A percentile compares a stretch with the other conserved stretches of the same genome.
phyloP scores from a whole-genome alignment of 495 filamentous ascomycete species.

The Hypoxylon crocopeplum region DNA sequence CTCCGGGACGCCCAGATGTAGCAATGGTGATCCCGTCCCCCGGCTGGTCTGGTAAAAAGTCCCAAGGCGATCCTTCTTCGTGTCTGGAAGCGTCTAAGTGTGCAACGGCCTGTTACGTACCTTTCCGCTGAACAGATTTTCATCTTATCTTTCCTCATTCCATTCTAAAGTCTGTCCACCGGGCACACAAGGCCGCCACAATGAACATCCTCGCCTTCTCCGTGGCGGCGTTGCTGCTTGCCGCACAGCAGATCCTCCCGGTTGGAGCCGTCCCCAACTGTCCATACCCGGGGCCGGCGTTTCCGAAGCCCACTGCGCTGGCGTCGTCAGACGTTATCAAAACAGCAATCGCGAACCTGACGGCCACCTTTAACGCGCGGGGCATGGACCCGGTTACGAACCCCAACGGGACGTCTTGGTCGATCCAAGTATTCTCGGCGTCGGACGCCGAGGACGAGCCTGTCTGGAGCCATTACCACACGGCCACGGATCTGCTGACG shows the following conservation, averaged over 20 bases:
- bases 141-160: too few relatives aligned
- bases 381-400: constrained; percentile 43
- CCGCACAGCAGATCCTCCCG: constrained; percentile 2
- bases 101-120: too few relatives aligned
- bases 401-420: constrained; percentile 57
- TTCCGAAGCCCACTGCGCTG: constrained; percentile 51
- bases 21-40: too few relatives aligned
- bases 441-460: constrained; percentile 39
- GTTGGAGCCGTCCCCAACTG: constrained; percentile 46
- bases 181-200: too few relatives aligned
- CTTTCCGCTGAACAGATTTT: too few relatives aligned
- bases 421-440: constrained; percentile 59
- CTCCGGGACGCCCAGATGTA: constrained; percentile 14
- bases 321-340: constrained; percentile 42
- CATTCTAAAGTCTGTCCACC: too few relatives aligned
- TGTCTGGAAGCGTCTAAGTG: not conserved
- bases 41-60: too few relatives aligned
- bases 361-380: constrained; percentile 42
- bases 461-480: constrained; percentile 56
- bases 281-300: constrained; percentile 58
- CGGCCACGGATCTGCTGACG: constrained; percentile 45
- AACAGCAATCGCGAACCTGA: constrained; percentile 48
- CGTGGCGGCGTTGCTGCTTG: constrained; percentile 5
- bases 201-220: constrained; percentile 6
- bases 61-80: too few relatives aligned